A percentile compares a stretch with the other conserved stretches of the same genome.
phyloP scores from a whole-genome alignment of 2,329 filamentous ascomycete species.

The Aspergillus hortae region DNA sequence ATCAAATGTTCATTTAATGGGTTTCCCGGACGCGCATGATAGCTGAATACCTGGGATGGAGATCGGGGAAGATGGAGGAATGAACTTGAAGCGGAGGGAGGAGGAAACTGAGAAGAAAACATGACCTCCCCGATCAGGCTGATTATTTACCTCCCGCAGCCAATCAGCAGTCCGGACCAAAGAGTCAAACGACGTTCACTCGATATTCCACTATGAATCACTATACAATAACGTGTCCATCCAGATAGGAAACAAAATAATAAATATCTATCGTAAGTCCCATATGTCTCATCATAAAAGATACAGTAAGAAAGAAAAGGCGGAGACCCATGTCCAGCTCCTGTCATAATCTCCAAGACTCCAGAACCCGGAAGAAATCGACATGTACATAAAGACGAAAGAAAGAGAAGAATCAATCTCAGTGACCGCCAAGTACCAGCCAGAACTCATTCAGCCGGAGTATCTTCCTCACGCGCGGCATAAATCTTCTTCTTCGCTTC shows the following conservation, averaged over 20 bases:
- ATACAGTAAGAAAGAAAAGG: neutral
- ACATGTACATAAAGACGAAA: neutral
- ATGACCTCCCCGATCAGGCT: too few species aligned
- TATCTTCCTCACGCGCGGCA: conserved; percentile 15
- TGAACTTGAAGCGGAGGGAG: too few species aligned
- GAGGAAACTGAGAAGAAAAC: too few species aligned
- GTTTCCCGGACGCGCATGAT: too few species aligned
- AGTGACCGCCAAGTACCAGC: too few species aligned
- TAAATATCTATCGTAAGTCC: neutral
- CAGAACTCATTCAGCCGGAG: neutral
- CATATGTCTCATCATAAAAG: neutral
- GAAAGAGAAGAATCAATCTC: neutral
- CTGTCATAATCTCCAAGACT: neutral
- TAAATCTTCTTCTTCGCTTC: conserved; percentile 69
- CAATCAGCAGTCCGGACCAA: too few species aligned
- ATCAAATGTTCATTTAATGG: too few species aligned
- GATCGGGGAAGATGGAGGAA: too few species aligned
- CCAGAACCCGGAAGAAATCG: neutral
- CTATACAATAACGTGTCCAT: neutral
- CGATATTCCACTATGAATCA: too few species aligned
- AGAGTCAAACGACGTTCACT: too few species aligned
- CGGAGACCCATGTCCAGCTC: neutral
- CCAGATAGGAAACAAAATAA: neutral
- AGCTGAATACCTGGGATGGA: too few species aligned
- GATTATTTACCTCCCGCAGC: too few species aligned